A percentile compares a stretch with the other conserved stretches of the same genome.
phyloP scores from a whole-genome alignment of 163 green algal species.

The Dunaliella salina region DNA sequence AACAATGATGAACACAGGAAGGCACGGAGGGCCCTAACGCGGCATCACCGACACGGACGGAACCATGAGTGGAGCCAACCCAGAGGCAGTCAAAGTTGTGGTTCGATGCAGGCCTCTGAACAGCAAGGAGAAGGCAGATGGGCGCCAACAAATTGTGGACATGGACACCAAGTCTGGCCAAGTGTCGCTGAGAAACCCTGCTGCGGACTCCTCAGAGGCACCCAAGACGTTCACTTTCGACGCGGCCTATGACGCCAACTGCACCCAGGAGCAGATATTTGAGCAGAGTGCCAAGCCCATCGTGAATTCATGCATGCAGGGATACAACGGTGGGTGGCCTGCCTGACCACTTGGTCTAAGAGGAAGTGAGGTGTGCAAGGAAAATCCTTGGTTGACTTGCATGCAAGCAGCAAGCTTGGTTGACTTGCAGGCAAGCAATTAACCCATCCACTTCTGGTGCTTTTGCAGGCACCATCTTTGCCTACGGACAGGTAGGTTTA shows the following conservation, averaged over 20 bases:
- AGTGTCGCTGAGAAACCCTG: conserved; percentile 54
- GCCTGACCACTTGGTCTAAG: conserved; percentile 39
- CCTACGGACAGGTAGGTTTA: conserved; percentile 54
- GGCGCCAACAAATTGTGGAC: conserved; percentile 53
- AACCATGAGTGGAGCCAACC: too few species aligned
- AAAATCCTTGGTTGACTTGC: neutral
- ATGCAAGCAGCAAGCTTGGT: neutral
- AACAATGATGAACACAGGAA: too few species aligned
- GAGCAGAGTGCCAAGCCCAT: conserved; percentile 56
- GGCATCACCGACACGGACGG: too few species aligned
- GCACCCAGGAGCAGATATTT: conserved; percentile 55
- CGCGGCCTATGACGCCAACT: conserved; percentile 55
- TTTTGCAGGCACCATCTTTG: conserved; percentile 59
- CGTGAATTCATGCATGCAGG: conserved; percentile 62
- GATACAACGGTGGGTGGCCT: conserved; percentile 65
- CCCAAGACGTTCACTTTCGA: conserved; percentile 69
- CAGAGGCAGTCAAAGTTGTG: conserved; percentile 59
- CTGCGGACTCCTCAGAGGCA: conserved; percentile 42
- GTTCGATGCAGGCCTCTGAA: conserved; percentile 71
- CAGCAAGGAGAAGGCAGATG: conserved; percentile 57
- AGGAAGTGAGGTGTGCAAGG: neutral
- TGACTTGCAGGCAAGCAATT: neutral
- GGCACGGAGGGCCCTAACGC: too few species aligned
- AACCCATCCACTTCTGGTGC: neutral
- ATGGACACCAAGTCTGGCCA: conserved; percentile 39